phyloP scores from a whole-genome alignment of 1,139 yeast species.

The Pichia sorboxylosa region DNA sequence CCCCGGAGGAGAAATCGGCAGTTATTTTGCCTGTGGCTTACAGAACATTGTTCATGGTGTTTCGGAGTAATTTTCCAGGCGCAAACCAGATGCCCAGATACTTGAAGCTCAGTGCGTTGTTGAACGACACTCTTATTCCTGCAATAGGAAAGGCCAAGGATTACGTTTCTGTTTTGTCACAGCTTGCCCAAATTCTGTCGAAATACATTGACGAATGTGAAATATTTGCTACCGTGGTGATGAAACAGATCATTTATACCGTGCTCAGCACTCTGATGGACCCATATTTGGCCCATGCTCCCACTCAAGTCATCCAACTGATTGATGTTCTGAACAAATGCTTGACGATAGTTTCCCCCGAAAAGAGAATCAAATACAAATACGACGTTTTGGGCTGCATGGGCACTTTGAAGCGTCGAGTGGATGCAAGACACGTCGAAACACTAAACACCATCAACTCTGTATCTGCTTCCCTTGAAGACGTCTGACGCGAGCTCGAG shows the following conservation, averaged over 20 bases:
- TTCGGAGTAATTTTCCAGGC: not conserved
- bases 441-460: too few species aligned
- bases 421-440: too few species aligned
- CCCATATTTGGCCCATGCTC: constrained; percentile 17
- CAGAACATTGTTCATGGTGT: constrained; percentile 11
- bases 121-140: constrained; percentile 19
- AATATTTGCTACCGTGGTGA: constrained; percentile 12
- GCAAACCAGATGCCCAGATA: constrained; percentile 7
- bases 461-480: too few species aligned
- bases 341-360: not conserved
- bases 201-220: constrained; percentile 11
- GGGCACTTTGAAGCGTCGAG: constrained; percentile 7
- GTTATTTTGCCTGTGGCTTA: constrained; percentile 16
- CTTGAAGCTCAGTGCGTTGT: constrained; percentile 12
- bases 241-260: constrained; percentile 14
- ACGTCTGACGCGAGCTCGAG: too few species aligned
- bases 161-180: constrained; percentile 10
- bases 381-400: constrained; percentile 8
- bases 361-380: constrained; percentile 1
- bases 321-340: constrained; percentile 3
- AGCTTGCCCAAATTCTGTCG: constrained; percentile 9
- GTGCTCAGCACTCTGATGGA: constrained; percentile 17
- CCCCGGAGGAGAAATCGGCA: constrained; percentile 15
- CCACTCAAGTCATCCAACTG: constrained; percentile 1
- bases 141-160: constrained; percentile 18